A percentile compares a stretch with the other conserved stretches of the same genome.
Conservation (phyloP, 768 basidiomycete genomes). For the Lentinula edodes region DNA sequence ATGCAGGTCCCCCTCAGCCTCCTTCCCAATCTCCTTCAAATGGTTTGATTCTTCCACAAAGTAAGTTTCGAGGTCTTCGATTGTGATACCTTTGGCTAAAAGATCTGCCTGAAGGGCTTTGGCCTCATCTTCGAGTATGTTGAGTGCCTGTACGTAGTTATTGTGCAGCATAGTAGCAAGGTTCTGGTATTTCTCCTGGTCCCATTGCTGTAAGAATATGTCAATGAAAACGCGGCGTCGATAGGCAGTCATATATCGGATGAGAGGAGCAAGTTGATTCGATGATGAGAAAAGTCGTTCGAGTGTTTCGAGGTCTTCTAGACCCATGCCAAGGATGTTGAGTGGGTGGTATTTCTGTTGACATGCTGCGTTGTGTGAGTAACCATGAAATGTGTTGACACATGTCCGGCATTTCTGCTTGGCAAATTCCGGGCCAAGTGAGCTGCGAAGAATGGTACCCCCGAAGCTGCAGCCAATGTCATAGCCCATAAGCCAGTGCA, state of each 20-base stretch:
- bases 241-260: conserved; percentile 21
- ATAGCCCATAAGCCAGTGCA: conserved; percentile 13
- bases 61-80: conserved; percentile 14
- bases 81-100: conserved; percentile 8
- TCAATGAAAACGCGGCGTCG: conserved; percentile 24
- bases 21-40: conserved; percentile 19
- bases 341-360: conserved; percentile 28
- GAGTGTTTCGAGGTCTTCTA: conserved; percentile 29
- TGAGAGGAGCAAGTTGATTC: conserved; percentile 21
- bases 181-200: conserved; percentile 27
- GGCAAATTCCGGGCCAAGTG: conserved; percentile 9
- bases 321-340: conserved; percentile 21
- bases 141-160: conserved; percentile 25
- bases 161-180: conserved; percentile 18
- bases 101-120: conserved; percentile 10
- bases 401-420: conserved; percentile 4
- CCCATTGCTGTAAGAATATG: conserved; percentile 25
- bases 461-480: conserved; percentile 23
- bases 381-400: conserved; percentile 28
- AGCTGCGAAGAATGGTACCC: conserved; percentile 13
- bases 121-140: conserved; percentile 15
- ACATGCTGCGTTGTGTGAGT: conserved; percentile 26
- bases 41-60: conserved; percentile 19
- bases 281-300: conserved; percentile 26
- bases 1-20: conserved; percentile 20